Base-by-base conservation (phyloP, 257 asterid species). In the Przewalskia tangutica region DNA sequence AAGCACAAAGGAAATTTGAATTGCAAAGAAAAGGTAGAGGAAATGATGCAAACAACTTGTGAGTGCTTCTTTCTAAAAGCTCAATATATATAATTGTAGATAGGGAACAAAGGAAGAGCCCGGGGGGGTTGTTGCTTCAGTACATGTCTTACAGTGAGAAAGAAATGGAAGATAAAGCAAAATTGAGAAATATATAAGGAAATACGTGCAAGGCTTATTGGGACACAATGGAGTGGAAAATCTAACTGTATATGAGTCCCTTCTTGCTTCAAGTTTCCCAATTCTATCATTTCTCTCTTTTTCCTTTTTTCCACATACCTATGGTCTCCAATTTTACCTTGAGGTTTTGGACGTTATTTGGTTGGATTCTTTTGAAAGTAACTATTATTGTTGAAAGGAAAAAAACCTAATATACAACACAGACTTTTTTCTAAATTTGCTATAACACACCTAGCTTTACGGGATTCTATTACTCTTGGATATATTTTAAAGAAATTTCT, bases 221-320 rank as follows among this genome's bases (percentile, higher is more conserved):
- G 94, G 91, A 0, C 89, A 92, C 87, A 79, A 79, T 85, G 67
- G 86, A 93, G 92, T 92, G 94, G 79, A 48, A n/a, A 46, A 12
- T 73, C 40, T 10, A 73, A 46, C 58, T 73, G 58, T 73, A 20
- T 2, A 46, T 46, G 79, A 42, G 79, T 46, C 79, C 79, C 79
- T 73, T 71, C 59, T 46, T 71, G 79, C 79, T 71, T 48, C 77
- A 71, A 68, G 34, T n/a, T 68, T 17, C 77, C 54, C 13, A 68
- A 40, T 68, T 40, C 54, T 40, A 38, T 68, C 16, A 17, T 68
- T 34, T 17, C 46, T 34, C 2, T 63, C 44, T 34, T 34, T 40
- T 64, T 23, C 71, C 11, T 34, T 64, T 32, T 11, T 12, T 11
- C 0, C 10, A 10, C 10, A 50, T 50, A 48, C 54, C 54, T 48